Evolutionary conservation across 2,329 filamentous ascomycete species (phyloP).

Genomic region (Hymenoscyphus occultus): DNA sequence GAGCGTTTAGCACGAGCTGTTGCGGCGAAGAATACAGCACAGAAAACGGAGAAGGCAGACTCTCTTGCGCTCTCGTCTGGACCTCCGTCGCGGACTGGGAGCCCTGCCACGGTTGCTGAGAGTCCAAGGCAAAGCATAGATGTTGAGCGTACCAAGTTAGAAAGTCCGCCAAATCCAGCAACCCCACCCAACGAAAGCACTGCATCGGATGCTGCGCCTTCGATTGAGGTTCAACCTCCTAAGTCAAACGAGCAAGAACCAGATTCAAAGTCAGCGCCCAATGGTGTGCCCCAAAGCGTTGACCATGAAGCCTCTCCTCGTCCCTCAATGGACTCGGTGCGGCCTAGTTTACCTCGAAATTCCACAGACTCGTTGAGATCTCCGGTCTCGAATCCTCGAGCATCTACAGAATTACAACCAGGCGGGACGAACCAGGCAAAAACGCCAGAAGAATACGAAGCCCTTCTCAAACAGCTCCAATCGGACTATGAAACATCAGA

Average conservation of each 20-base stretch:
- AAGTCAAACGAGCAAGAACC: neutral
- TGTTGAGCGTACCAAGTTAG: constrained; percentile 30
- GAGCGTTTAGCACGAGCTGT: constrained; percentile 87
- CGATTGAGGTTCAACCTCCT: constrained; percentile 19
- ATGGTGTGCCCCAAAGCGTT: constrained; percentile 17
- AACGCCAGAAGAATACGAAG: constrained; percentile 39
- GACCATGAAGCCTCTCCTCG: constrained; percentile 27
- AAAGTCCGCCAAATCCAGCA: constrained; percentile 17
- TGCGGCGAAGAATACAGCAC: constrained; percentile 58
- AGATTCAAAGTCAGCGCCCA: constrained; percentile 14
- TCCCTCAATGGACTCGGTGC: constrained; percentile 31
- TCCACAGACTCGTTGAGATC: constrained; percentile 28
- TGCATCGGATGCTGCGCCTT: constrained; percentile 13
- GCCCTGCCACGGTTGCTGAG: constrained; percentile 45
- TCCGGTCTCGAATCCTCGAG: constrained; percentile 24
- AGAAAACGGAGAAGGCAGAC: constrained; percentile 45
- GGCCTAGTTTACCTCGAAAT: constrained; percentile 28
- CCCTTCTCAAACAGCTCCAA: constrained; percentile 39
- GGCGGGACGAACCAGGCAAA: constrained; percentile 15
- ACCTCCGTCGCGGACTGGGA: constrained; percentile 50
- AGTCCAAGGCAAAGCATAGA: constrained; percentile 46
- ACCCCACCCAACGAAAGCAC: constrained; percentile 2
- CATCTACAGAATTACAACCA: constrained; percentile 33
- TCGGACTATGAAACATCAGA: constrained; percentile 33
- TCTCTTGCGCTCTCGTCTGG: constrained; percentile 49